Conservation (phyloP, 2,329 filamentous ascomycete species). For the Fusarium buxicola region DNA sequence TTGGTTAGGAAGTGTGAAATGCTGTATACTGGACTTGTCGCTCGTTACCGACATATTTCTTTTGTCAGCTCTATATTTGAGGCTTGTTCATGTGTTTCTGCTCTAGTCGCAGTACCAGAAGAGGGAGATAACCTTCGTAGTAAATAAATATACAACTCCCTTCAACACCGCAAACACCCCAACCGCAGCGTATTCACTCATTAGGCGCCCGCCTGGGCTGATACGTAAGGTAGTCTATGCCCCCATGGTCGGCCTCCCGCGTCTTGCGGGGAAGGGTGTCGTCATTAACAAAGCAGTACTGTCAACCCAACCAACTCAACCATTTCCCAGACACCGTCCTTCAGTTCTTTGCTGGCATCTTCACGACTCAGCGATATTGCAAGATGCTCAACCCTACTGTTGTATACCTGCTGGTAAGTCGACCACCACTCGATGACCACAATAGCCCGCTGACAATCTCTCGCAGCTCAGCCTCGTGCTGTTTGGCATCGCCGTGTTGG, state of each 20-base stretch:
- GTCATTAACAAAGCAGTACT: slow-evolving; percentile 6
- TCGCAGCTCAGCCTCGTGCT: slow-evolving; percentile 47
- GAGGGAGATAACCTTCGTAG: too few relatives aligned
- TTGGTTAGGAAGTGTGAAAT: not conserved
- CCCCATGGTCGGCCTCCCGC: slow-evolving; percentile 27
- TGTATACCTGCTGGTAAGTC: slow-evolving; percentile 48
- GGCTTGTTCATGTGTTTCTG: too few relatives aligned
- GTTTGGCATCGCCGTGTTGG: slow-evolving; percentile 50
- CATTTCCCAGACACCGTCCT: not conserved
- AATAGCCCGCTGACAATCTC: not conserved
- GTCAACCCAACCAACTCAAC: not conserved
- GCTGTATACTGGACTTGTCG: not conserved
- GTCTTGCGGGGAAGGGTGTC: slow-evolving; percentile 13
- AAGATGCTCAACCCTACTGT: slow-evolving; percentile 47
- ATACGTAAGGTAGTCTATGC: too few relatives aligned
- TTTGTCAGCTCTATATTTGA: not conserved
- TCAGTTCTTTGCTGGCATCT: not conserved
- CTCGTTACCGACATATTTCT: not conserved
- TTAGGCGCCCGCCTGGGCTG: too few relatives aligned
- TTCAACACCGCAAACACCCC: too few relatives aligned
- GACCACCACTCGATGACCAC: not conserved
- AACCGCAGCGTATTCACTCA: too few relatives aligned
- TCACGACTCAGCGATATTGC: not conserved
- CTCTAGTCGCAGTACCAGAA: not conserved
- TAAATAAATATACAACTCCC: too few relatives aligned